These are phyloP conservation scores for Trichomonas vaginalis DNA, from an alignment of 208 protist genomes.

Conservation along the genomic window DNA sequence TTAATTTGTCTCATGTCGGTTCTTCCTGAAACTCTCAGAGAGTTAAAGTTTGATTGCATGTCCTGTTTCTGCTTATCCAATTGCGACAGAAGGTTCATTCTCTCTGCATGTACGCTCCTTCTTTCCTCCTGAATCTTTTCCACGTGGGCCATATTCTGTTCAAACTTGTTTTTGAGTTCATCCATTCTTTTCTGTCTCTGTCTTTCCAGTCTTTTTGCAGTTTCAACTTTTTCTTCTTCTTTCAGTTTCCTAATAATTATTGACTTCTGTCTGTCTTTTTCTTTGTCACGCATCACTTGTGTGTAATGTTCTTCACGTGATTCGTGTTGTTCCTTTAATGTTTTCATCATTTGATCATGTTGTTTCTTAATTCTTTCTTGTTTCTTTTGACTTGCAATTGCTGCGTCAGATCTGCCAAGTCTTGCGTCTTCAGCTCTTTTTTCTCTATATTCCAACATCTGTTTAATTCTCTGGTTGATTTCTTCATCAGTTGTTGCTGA, in stretches of 20 bases:
- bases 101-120: not conserved
- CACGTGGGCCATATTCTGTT: not conserved
- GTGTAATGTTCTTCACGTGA: not conserved
- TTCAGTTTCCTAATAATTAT: not conserved
- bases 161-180: not conserved
- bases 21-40: not conserved
- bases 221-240: constrained; percentile 6
- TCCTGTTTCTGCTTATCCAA: not conserved
- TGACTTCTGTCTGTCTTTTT: not conserved
- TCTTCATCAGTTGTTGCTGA: not conserved
- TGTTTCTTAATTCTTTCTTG: not conserved
- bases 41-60: not conserved
- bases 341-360: not conserved
- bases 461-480: not conserved
- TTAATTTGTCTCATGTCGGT: not conserved
- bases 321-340: not conserved
- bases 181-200: not conserved
- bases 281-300: not conserved
- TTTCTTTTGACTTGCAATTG: not conserved
- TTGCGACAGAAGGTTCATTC: not conserved
- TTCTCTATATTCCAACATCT: not conserved
- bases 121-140: not conserved
- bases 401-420: not conserved
- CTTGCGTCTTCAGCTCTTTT: not conserved
- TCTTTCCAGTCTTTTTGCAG: not conserved